phyloP scores from a whole-genome alignment of 805 yeast genomes.

The Citeromyces nyonsensis region DNA sequence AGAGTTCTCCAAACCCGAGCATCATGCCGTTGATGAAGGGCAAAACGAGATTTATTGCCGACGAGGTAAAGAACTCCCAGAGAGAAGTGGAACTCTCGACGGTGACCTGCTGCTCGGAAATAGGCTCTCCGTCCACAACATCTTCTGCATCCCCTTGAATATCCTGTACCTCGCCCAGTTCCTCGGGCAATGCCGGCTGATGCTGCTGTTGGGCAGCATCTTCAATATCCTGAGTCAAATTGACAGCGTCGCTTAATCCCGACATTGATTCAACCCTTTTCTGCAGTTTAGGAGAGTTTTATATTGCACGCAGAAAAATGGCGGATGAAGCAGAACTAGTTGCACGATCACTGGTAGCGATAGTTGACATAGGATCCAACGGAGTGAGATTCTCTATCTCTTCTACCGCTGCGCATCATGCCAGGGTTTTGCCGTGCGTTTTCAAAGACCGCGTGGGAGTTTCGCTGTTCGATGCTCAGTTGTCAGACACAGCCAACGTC shows the following conservation, averaged over 20 bases:
- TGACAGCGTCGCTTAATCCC: not conserved
- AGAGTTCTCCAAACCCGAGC: slow-evolving; percentile 91
- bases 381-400: slow-evolving; percentile 63
- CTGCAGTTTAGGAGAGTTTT: not conserved
- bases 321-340: slow-evolving; percentile 39
- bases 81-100: slow-evolving; percentile 8
- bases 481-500: slow-evolving; percentile 13
- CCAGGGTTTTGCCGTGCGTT: slow-evolving; percentile 65
- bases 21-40: slow-evolving; percentile 90
- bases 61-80: slow-evolving; percentile 24
- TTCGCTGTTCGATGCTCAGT: slow-evolving; percentile 50
- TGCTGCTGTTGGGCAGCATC: slow-evolving; percentile 5
- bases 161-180: slow-evolving; percentile 5
- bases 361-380: slow-evolving; percentile 68
- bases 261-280: not conserved
- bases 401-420: slow-evolving; percentile 52
- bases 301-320: slow-evolving; percentile 1
- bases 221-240: slow-evolving; percentile 4
- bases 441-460: slow-evolving; percentile 63
- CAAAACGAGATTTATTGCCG: slow-evolving; percentile 60
- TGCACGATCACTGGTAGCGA: slow-evolving; percentile 42
- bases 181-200: slow-evolving; percentile 6
- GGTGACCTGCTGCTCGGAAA: not conserved
- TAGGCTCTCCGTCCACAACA: slow-evolving; percentile 2
- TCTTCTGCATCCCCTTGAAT: slow-evolving; percentile 4